Percentiles rank a stretch among this genome's conserved stretches.
phyloP scores from a whole-genome alignment of 2,329 filamentous ascomycete genomes.

The Botrytis galanthina region DNA sequence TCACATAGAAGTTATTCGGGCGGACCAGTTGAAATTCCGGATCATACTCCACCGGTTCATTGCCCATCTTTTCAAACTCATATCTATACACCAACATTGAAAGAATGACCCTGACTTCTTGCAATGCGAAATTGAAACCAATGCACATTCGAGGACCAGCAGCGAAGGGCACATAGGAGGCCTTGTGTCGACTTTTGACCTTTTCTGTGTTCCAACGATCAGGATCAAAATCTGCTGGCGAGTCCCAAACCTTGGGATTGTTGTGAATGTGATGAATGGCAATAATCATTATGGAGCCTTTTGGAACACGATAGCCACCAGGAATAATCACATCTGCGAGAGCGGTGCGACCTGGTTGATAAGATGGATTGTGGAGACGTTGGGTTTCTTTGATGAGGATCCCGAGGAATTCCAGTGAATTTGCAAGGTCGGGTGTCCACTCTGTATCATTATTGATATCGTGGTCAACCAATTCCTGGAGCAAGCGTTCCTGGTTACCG shows the following conservation, averaged over 20 bases:
- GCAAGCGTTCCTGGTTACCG: constrained; percentile 45
- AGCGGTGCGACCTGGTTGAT: constrained; percentile 48
- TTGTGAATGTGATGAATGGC: constrained; percentile 30
- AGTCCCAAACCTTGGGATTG: constrained; percentile 28
- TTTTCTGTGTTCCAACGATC: constrained; percentile 31
- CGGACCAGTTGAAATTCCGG: constrained; percentile 43
- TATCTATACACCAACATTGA: constrained; percentile 42
- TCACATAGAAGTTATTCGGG: constrained; percentile 41
- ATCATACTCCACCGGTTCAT: constrained; percentile 42
- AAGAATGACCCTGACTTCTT: constrained; percentile 42
- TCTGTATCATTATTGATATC: constrained; percentile 37
- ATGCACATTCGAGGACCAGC: constrained; percentile 41
- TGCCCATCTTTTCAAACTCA: constrained; percentile 38
- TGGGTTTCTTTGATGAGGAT: constrained; percentile 48
- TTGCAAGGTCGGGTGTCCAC: constrained; percentile 40
- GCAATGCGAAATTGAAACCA: constrained; percentile 44
- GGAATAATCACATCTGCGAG: constrained; percentile 46
- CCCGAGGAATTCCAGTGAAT: constrained; percentile 42
- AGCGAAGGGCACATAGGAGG: constrained; percentile 41
- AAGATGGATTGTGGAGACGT: constrained; percentile 46
- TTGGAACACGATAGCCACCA: constrained; percentile 45
- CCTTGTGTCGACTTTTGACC: constrained; percentile 24
- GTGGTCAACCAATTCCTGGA: constrained; percentile 47
- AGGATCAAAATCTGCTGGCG: constrained; percentile 26
- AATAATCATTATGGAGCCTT: constrained; percentile 35